A percentile compares a stretch with the other conserved stretches of the same genome.
These are phyloP conservation scores for Saccharomycopsis microspora DNA, from an alignment of 805 yeast genomes.

Conservation along the genomic window DNA sequence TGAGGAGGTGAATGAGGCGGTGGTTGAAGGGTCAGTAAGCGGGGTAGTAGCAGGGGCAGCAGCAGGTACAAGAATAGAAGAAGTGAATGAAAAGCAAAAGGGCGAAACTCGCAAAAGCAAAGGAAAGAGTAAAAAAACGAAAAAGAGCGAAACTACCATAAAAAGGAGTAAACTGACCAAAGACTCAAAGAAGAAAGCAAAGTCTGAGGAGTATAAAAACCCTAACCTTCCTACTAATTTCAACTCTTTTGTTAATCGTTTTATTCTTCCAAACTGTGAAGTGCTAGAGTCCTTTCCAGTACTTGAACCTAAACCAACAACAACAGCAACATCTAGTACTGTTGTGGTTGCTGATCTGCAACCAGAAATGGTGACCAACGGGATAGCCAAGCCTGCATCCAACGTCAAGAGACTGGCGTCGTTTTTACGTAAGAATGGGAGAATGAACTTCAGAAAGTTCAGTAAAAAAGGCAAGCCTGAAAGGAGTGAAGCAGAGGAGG, in stretches of 20 bases:
- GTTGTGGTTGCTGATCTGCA: background rate
- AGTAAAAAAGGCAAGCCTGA: background rate
- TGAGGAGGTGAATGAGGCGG: background rate
- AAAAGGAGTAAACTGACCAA: background rate
- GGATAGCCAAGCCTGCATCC: background rate
- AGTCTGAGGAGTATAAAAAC: conserved; percentile 5
- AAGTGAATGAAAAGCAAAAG: background rate
- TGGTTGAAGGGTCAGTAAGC: background rate
- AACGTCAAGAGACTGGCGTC: conserved; percentile 9
- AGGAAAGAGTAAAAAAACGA: background rate
- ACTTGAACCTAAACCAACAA: background rate
- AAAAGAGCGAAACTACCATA: background rate
- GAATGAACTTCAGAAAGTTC: conserved; percentile 2
- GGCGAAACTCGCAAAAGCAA: background rate
- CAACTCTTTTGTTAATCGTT: conserved; percentile 6
- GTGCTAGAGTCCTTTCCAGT: conserved; percentile 10
- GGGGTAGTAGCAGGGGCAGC: background rate
- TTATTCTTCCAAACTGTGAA: conserved; percentile 16
- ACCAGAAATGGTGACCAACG: background rate
- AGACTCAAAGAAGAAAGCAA: background rate
- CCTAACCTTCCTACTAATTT: conserved; percentile 10
- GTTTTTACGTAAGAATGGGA: conserved; percentile 10
- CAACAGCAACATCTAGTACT: background rate
- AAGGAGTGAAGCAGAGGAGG: background rate
- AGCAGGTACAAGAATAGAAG: background rate